Evolutionary conservation across 2,329 filamentous ascomycete genomes (phyloP).

Genomic region (Penicillium olsonii): DNA sequence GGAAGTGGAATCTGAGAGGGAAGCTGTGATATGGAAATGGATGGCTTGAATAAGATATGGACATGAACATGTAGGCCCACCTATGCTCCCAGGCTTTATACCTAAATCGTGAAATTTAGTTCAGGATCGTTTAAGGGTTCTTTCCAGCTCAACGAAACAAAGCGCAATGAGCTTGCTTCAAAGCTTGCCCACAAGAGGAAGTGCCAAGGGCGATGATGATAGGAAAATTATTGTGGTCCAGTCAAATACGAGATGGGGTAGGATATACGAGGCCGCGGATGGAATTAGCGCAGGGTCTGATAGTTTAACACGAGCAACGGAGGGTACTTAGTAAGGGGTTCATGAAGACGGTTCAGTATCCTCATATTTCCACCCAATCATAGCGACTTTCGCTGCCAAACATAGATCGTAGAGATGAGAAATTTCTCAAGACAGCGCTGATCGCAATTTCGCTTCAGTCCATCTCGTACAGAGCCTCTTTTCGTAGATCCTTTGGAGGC

Average conservation of each 20-base stretch:
- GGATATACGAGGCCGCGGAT: background rate
- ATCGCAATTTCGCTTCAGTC: background rate
- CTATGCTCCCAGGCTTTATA: background rate
- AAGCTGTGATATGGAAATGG: background rate
- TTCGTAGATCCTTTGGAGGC: background rate
- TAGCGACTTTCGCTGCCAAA: background rate
- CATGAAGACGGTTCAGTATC: background rate
- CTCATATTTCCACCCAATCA: background rate
- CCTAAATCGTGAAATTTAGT: background rate
- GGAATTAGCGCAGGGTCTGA: background rate
- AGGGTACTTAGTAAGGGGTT: background rate
- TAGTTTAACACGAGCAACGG: background rate
- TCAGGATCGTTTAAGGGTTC: background rate
- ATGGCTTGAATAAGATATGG: background rate
- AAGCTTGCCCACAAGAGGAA: background rate
- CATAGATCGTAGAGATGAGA: background rate
- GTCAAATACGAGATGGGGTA: slow-evolving; percentile 1
- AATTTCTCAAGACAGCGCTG: background rate
- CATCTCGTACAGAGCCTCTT: background rate
- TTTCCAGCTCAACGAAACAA: background rate
- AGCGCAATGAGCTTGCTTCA: background rate
- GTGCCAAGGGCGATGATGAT: slow-evolving; percentile 1
- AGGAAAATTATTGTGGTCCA: background rate
- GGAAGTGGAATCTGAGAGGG: slow-evolving; percentile 26
- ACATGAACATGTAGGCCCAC: background rate